Evolutionary conservation across 202 grass and related monocot genomes (phyloP), one percentile per base, ranked within the genome.

Genomic region (Zoysia matrella): DNA sequence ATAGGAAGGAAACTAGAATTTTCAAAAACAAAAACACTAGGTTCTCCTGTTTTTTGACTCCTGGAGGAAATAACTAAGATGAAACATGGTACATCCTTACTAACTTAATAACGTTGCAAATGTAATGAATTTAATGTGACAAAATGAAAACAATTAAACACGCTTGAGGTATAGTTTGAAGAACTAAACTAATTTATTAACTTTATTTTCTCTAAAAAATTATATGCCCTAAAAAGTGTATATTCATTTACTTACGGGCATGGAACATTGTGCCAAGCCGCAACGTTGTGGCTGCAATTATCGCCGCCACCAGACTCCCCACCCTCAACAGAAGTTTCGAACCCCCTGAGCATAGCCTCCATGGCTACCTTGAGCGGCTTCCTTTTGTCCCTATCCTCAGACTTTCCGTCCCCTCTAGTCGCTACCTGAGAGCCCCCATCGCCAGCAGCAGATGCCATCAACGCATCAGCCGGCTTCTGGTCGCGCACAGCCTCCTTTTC

Each of bases 181-280:
- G 14, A 80, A 74, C 52, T 56, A 1, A 58, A 43, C 43, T 58
- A 73, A 80, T 13, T 67, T 67, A 7, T 61, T 80, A 13, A 68
- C 49, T 50, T 1, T 58, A 66, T 66, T 67, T 47, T 14, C 41
- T 44, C 4, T 14, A 42, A 51, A 78, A 58, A 5, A 55, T 36
- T 36, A 36, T 36, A 36, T 36, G 30, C 30, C 30, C 30, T 36
- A 36, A 42, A 45, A 61, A 60, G 53, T 45, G 3, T 2, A 79
- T 47, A 58, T 45, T 14, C 6, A 42, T 68, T 22, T 62, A 88
- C 92, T 88, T 77, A 98, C 95, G 95, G 95, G 64, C 43, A 81
- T 69, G 95, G 92, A 58, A 93, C 92, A 89, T 95, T 98, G 73
- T 98, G 90, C 95, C 95, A 98, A 82, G 95, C 90, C 49, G 92